Conservation (phyloP, 2,329 filamentous ascomycete genomes). For the Fusarium compactum region DNA sequence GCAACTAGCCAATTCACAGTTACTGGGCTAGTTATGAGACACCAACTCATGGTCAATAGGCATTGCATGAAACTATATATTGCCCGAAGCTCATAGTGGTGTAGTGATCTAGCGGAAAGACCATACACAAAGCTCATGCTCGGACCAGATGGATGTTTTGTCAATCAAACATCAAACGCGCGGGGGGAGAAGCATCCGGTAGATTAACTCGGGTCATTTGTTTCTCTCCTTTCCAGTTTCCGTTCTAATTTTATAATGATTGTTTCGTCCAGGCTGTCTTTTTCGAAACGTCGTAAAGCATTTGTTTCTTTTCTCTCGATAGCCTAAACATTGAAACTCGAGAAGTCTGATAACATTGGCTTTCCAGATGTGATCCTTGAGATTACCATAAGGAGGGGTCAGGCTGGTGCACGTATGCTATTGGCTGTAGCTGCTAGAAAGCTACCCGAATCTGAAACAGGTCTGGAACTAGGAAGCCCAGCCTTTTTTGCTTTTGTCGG, state of each 20-base stretch:
- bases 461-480: slow-evolving; percentile 28
- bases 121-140: slow-evolving; percentile 17
- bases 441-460: slow-evolving; percentile 34
- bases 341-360: slow-evolving; percentile 7
- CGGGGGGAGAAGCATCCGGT: slow-evolving; percentile 2
- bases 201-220: slow-evolving; percentile 8
- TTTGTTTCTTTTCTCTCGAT: slow-evolving; percentile 13
- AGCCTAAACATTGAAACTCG: slow-evolving; percentile 14
- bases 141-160: slow-evolving; percentile 21
- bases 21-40: background rate
- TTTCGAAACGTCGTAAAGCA: slow-evolving; percentile 8
- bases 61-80: slow-evolving; percentile 1
- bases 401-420: background rate
- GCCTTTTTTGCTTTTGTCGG: slow-evolving; percentile 2
- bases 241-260: slow-evolving; percentile 23
- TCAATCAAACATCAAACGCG: slow-evolving; percentile 29
- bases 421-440: slow-evolving; percentile 27
- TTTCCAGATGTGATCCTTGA: background rate
- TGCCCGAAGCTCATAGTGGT: background rate
- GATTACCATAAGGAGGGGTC: slow-evolving; percentile 16
- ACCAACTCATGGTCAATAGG: background rate
- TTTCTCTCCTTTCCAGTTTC: slow-evolving; percentile 1
- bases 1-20: background rate
- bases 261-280: slow-evolving; percentile 4
- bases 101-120: background rate